Conservation (phyloP, 1,139 yeast species). For the Petasospora fabianii region DNA sequence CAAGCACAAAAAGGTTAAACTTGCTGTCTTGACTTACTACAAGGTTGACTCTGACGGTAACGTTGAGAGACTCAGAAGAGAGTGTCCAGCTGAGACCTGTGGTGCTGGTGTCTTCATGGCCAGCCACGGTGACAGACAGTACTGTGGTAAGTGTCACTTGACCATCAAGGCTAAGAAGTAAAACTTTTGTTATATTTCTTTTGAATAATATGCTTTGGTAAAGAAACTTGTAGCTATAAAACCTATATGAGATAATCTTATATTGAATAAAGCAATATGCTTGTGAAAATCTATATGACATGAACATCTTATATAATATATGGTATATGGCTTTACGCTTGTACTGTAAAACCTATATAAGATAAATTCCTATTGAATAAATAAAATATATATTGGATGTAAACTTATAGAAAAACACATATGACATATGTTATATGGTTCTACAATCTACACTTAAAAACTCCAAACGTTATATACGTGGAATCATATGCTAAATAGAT, state of each 20-base stretch:
- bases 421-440: no score
- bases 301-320: not conserved
- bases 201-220: constrained; percentile 2
- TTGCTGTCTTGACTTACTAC: constrained; percentile 99
- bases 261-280: no score
- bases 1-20: constrained; percentile 99
- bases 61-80: constrained; percentile 98
- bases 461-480: not conserved
- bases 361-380: no score
- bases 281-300: no score
- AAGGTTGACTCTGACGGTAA: constrained; percentile 98
- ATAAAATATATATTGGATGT: no score
- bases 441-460: no score
- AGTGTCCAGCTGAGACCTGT: constrained; percentile 90
- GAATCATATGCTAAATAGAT: not conserved
- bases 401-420: no score
- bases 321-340: no score
- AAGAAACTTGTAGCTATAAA: not conserved
- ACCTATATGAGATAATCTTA: no score
- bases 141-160: constrained; percentile 99
- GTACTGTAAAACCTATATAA: no score
- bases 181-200: constrained; percentile 2
- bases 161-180: constrained; percentile 58
- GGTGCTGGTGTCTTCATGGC: constrained; percentile 99
- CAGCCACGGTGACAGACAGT: constrained; percentile 95